Evolutionary conservation across 2,329 filamentous ascomycete species (phyloP), one percentile per base, ranked within the genome.

Genomic region (Emergomyces orientalis): DNA sequence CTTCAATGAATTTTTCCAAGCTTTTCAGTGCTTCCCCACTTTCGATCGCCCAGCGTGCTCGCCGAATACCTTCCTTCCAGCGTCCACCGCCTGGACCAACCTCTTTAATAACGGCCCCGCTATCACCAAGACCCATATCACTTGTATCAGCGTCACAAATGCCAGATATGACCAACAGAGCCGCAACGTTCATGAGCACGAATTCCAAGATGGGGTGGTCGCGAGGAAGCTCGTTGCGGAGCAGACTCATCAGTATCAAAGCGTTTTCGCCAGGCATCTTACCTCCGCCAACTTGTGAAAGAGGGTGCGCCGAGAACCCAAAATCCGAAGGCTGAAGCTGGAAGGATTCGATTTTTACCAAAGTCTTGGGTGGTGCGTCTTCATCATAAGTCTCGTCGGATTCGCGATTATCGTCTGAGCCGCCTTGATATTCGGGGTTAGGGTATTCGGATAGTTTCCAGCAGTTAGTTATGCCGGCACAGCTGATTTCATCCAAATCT

Each of bases 401-500:
- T 57, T 77, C 76, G 58, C 82, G 78, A 61, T 83, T 73, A 13
- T 73, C 72, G 2, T 71, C 67, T 19, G 72, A 68, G 5, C 14
- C 57, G 34, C 34, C 67, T 65, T 9, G 70, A 65, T 77, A 80
- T 14, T 71, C 72, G 4, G 80, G 74, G 71, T 81, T 81, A 1
- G 77, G 72, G 60, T 79, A 75, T 65, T 82, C 81, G 5, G 79
- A 79, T 32, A 97, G 77, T 76, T 86, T 86, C 94, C 94, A 99
- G 82, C 92, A 96, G 70, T 89, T 86, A 1, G 92, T 96, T 43
- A 82, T 82, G 0, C 94, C 93, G 0, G 93, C 94, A 69, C 93
- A 97, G 69, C 89, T 94, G 65, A 99, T 85, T 78, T 99, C 94
- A 73, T 99, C 94, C 37, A 99, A 85, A 69, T 97, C 91, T 78